Evolutionary conservation across 768 basidiomycete species (phyloP).

Genomic region (Amanita phalloides): DNA sequence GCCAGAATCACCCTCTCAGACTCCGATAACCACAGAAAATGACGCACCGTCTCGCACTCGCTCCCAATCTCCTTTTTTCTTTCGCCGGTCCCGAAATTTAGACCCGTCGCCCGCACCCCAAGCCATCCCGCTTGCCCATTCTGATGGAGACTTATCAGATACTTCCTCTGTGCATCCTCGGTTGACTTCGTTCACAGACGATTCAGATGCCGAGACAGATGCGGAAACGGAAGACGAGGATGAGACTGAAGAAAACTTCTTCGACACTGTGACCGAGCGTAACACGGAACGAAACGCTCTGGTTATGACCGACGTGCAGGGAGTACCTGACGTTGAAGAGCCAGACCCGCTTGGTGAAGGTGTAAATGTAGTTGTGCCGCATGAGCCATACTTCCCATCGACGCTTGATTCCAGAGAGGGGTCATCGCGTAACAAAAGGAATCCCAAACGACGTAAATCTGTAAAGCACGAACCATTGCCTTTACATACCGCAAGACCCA

Average conservation of each 20-base stretch:
- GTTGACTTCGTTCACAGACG: conserved; percentile 47
- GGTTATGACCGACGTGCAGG: conserved; percentile 19
- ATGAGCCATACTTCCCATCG: conserved; percentile 72
- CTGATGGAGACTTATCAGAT: conserved; percentile 51
- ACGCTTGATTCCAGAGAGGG: conserved; percentile 40
- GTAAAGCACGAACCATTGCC: conserved; percentile 54
- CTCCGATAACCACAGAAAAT: conserved; percentile 21
- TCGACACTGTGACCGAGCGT: conserved; percentile 74
- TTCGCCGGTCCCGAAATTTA: conserved; percentile 54
- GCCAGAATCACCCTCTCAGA: conserved; percentile 39
- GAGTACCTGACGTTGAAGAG: conserved; percentile 44
- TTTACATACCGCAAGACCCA: conserved; percentile 61
- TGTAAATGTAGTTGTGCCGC: conserved; percentile 79
- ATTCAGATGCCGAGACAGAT: conserved; percentile 43
- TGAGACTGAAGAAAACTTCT: conserved; percentile 27
- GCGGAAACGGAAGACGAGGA: conserved; percentile 40
- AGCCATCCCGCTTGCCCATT: conserved; percentile 46
- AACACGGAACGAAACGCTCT: conserved; percentile 84
- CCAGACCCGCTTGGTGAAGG: conserved; percentile 88
- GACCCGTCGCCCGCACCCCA: conserved; percentile 48
- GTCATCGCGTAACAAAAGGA: conserved; percentile 29
- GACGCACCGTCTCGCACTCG: conserved; percentile 48
- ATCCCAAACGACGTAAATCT: conserved; percentile 49
- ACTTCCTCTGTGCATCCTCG: conserved; percentile 48
- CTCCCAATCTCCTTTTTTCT: conserved; percentile 72